Base-by-base conservation (phyloP, 805 yeast species). In the Metschnikowia bowlesiae region DNA sequence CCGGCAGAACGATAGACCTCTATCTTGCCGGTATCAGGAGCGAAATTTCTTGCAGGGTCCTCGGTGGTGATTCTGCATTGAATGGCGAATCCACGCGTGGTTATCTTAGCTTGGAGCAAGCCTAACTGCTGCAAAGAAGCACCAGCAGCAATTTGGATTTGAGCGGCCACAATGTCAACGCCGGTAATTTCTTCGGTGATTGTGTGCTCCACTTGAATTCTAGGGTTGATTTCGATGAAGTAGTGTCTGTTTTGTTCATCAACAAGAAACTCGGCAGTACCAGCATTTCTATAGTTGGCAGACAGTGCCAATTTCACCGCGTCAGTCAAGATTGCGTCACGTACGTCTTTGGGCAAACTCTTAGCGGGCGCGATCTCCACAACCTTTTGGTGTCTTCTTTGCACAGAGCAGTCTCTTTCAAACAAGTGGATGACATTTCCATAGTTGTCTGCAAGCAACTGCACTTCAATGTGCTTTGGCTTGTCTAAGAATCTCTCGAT, bases 11-110 rank as follows among this genome's bases (percentile, higher is more conserved):
- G 84, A 78, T 92, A 92, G 42, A 92, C 99, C 71, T 92, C 99
- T 62, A 92, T 87, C 72, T 91, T 90, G 67, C 99, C 99, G 3
- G 98, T 94, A 68, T 92, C 99, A 13, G 99, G 99, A 73, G 89
- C 97, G 84, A 92, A 92, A 67, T 87, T 89, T 75, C 91, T 91
- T 47, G 96, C 67, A 10, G 99, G 98, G 68, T 92, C 99, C 72
- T 94, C 99, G 46, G 99, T 92, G 52, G 98, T 92, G 75, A 94
- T 94, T 79, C 99, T 90, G 78, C 99, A 92, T 77, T 94, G 99
- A 61, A 94, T 94, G 36, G 99, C 98, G 66, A 91, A 92, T 18
- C 99, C 99, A 66, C 98, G 83, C 45, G 96, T 85, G 51, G 97
- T 87, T 73, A 94, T 89, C 66, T 87, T 86, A 71, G 92, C 97